phyloP scores from a whole-genome alignment of 768 basidiomycete genomes.

The Russula sp. region DNA sequence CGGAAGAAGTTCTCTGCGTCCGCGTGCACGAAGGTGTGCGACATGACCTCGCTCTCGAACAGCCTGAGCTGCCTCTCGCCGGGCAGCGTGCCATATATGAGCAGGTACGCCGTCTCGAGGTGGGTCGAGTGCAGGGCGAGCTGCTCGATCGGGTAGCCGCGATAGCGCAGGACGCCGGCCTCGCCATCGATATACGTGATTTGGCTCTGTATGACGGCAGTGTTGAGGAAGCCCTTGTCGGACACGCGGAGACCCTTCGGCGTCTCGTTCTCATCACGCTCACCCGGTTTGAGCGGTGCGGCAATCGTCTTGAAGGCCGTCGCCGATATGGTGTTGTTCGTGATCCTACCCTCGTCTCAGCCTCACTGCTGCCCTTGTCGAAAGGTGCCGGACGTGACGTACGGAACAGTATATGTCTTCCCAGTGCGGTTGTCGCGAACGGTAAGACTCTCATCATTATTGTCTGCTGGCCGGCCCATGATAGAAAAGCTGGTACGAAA shows the following conservation, averaged over 20 bases:
- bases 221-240: conserved; percentile 80
- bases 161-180: conserved; percentile 61
- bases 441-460: conserved; percentile 39
- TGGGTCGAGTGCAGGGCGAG: conserved; percentile 75
- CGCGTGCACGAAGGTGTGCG: conserved; percentile 50
- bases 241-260: conserved; percentile 73
- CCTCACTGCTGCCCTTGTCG: neutral
- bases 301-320: conserved; percentile 75
- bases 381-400: conserved; percentile 29
- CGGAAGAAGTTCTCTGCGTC: conserved; percentile 40
- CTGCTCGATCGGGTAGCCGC: conserved; percentile 92
- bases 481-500: neutral
- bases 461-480: conserved; percentile 19
- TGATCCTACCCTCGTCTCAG: conserved; percentile 41
- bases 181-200: conserved; percentile 94
- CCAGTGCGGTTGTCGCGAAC: conserved; percentile 84
- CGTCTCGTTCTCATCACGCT: conserved; percentile 77
- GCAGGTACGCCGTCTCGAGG: conserved; percentile 79
- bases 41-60: conserved; percentile 73
- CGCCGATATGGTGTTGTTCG: conserved; percentile 72
- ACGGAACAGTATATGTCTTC: conserved; percentile 70
- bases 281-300: conserved; percentile 49
- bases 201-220: conserved; percentile 69
- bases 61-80: conserved; percentile 48
- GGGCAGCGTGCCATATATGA: conserved; percentile 84